These are phyloP conservation scores for Penicillium egyptiacum DNA, from an alignment of 495 filamentous ascomycete species.

Conservation along the genomic window DNA sequence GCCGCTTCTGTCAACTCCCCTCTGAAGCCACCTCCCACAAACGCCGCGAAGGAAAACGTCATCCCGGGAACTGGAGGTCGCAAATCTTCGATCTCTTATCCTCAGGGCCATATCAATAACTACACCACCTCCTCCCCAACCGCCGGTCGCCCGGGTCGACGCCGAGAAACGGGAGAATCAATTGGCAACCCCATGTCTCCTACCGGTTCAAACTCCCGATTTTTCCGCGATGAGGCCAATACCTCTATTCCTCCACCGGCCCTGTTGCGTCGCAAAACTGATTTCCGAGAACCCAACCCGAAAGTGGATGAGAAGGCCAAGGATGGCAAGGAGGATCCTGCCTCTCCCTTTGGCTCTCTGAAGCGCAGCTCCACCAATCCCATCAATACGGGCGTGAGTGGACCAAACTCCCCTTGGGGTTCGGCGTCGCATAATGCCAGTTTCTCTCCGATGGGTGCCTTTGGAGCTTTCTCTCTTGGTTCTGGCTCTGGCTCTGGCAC, in stretches of 20 bases:
- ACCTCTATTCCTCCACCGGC: slow-evolving; percentile 62
- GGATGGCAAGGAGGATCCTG: slow-evolving; percentile 43
- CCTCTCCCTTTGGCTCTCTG: slow-evolving; percentile 60
- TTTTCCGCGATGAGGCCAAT: slow-evolving; percentile 59
- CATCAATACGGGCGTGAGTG: slow-evolving; percentile 48
- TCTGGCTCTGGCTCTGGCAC: slow-evolving; percentile 47
- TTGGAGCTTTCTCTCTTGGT: slow-evolving; percentile 76
- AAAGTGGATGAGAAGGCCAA: slow-evolving; percentile 46
- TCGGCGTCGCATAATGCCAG: slow-evolving; percentile 55
- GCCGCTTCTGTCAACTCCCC: slow-evolving; percentile 86
- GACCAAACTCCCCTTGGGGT: slow-evolving; percentile 68
- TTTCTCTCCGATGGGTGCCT: slow-evolving; percentile 76
- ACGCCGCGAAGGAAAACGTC: slow-evolving; percentile 65
- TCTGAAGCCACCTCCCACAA: slow-evolving; percentile 78
- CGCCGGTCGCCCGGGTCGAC: slow-evolving; percentile 67
- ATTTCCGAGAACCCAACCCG: slow-evolving; percentile 54
- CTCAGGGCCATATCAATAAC: slow-evolving; percentile 45
- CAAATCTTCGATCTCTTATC: slow-evolving; percentile 73
- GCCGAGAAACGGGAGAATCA: slow-evolving; percentile 86
- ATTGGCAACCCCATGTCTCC: slow-evolving; percentile 59
- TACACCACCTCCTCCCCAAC: slow-evolving; percentile 58
- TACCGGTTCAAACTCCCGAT: slow-evolving; percentile 48
- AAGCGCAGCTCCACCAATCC: slow-evolving; percentile 72
- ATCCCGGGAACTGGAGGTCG: slow-evolving; percentile 60
- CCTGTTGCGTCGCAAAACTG: slow-evolving; percentile 73